Evolutionary conservation across 352 stramenopile species (phyloP).

Genomic region (Phytophthora foliorum): DNA sequence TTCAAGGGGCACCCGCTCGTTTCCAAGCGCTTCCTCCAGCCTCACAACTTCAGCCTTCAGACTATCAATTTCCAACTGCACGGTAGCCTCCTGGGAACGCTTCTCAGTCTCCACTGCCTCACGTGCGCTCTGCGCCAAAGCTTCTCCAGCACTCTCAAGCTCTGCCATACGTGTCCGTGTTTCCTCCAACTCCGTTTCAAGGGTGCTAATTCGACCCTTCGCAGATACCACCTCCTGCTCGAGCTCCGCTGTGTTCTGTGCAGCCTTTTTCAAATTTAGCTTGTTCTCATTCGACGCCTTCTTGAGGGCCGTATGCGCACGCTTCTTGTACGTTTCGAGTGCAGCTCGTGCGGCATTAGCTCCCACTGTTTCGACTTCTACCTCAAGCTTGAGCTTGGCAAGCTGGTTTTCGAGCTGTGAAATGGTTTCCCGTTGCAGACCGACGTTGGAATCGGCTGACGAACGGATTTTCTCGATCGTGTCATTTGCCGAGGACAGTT

Average conservation of each 20-base stretch:
- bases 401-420: conserved; percentile 42
- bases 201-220: conserved; percentile 42
- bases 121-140: conserved; percentile 26
- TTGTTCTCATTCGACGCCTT: conserved; percentile 79
- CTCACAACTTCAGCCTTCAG: conserved; percentile 47
- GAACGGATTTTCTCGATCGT: conserved; percentile 47
- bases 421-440: conserved; percentile 28
- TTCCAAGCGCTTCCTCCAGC: conserved; percentile 34
- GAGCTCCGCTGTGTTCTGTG: conserved; percentile 51
- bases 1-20: conserved; percentile 43
- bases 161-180: conserved; percentile 37
- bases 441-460: conserved; percentile 19
- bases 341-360: conserved; percentile 56
- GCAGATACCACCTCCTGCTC: conserved; percentile 55
- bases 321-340: conserved; percentile 87
- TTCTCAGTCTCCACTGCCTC: conserved; percentile 47
- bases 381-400: conserved; percentile 39
- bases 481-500: conserved; percentile 44
- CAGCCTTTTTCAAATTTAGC: conserved; percentile 61
- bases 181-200: conserved; percentile 52
- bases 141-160: conserved; percentile 26
- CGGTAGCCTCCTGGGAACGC: conserved; percentile 25
- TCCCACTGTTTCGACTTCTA: conserved; percentile 62
- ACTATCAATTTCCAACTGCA: conserved; percentile 41
- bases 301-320: conserved; percentile 78